These are phyloP conservation scores for Paramyrothecium roridum DNA, from an alignment of 2,329 filamentous ascomycete genomes.

Conservation along the genomic window DNA sequence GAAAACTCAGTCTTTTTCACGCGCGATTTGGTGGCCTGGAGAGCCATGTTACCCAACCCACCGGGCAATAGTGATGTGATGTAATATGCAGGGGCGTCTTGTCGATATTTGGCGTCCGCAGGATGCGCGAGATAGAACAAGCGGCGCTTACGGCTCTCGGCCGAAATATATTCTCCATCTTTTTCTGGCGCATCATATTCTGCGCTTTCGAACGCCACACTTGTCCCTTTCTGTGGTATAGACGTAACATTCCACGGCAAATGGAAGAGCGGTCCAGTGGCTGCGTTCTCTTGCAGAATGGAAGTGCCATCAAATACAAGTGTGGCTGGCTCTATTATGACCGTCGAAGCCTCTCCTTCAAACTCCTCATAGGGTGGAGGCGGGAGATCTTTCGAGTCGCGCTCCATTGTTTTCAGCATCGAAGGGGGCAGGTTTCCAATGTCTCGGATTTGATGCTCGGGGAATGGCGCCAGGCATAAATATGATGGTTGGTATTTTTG, in stretches of 20 bases:
- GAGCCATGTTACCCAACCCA: background rate
- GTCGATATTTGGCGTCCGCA: background rate
- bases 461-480: too few relatives aligned
- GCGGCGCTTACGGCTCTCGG: background rate
- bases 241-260: background rate
- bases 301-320: background rate
- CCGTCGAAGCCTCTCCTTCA: background rate
- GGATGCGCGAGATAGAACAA: background rate
- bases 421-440: too few relatives aligned
- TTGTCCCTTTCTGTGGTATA: background rate
- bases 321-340: background rate
- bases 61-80: background rate
- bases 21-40: background rate
- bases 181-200: background rate
- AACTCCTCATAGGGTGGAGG: background rate
- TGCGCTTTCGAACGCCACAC: background rate
- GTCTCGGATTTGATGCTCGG: too few relatives aligned
- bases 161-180: background rate
- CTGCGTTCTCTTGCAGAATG: background rate
- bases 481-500: too few relatives aligned
- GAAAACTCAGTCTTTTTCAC: background rate
- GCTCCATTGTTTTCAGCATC: too few relatives aligned
- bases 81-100: background rate
- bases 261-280: background rate
- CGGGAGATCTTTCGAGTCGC: background rate